Conservation (phyloP, 2,329 filamentous ascomycete genomes). For the Claviceps fusiformis region DNA sequence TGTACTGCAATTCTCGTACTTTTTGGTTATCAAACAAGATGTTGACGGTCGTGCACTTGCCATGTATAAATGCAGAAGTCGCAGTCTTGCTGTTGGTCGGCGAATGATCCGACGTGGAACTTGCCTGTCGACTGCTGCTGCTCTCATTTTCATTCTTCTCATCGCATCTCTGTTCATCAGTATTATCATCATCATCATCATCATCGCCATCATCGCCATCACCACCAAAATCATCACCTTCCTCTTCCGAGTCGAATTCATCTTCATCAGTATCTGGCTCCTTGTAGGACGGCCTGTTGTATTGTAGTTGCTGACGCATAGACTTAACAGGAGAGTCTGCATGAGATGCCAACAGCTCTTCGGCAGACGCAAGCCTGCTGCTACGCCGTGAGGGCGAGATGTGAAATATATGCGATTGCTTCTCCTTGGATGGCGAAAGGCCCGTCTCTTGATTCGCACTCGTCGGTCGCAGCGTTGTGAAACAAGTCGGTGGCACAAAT, state of each 20-base stretch:
- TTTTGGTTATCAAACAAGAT: conserved; percentile 66
- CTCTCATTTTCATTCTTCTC: conserved; percentile 4
- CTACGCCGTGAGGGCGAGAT: conserved; percentile 23
- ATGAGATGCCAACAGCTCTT: conserved; percentile 13
- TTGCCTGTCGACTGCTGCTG: conserved; percentile 4
- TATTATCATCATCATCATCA: too few relatives aligned
- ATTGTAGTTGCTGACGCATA: conserved; percentile 7
- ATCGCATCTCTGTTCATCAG: not conserved
- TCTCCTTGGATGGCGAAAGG: conserved; percentile 5
- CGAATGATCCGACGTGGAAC: not conserved
- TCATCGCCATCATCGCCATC: not conserved
- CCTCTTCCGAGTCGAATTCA: conserved; percentile 20
- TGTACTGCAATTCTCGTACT: conserved; percentile 51
- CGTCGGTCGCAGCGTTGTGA: conserved; percentile 11
- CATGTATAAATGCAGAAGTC: conserved; percentile 37
- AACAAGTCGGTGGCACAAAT: conserved; percentile 24
- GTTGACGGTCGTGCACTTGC: conserved; percentile 56
- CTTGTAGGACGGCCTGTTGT: conserved; percentile 22
- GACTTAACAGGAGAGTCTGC: conserved; percentile 7
- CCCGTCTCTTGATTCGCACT: conserved; percentile 1
- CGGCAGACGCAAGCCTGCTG: conserved; percentile 19
- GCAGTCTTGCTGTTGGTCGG: not conserved
- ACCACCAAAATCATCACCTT: conserved; percentile 1
- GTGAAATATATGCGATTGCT: conserved; percentile 6
- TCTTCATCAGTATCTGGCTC: conserved; percentile 34